phyloP scores from a whole-genome alignment of 2,329 filamentous ascomycete genomes.

The Chaetomium sp. region DNA sequence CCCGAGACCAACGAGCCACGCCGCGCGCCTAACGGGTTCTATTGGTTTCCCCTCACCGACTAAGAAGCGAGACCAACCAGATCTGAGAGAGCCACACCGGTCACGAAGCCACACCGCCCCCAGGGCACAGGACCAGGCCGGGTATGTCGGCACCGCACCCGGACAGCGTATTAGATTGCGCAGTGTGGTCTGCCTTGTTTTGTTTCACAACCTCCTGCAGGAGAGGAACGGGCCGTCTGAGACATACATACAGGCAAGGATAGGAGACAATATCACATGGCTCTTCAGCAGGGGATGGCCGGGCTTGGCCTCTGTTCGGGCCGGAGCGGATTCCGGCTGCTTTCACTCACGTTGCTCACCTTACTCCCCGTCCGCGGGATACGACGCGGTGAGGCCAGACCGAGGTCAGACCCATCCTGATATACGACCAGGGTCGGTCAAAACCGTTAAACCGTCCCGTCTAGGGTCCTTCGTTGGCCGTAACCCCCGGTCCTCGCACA shows the following conservation, averaged over 20 bases:
- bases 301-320: not conserved
- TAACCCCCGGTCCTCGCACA: not conserved
- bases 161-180: slow-evolving; percentile 10
- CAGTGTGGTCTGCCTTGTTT: slow-evolving; percentile 7
- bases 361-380: not conserved
- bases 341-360: not conserved
- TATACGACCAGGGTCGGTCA: not conserved
- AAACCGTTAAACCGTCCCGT: not conserved
- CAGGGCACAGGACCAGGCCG: slow-evolving; percentile 14
- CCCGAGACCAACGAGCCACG: slow-evolving; percentile 6
- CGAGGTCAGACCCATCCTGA: not conserved
- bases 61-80: slow-evolving; percentile 20
- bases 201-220: slow-evolving; percentile 21
- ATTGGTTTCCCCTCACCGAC: slow-evolving; percentile 20
- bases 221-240: slow-evolving; percentile 20
- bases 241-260: not conserved
- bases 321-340: not conserved
- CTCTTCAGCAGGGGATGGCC: not conserved
- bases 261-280: slow-evolving; percentile 1
- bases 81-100: slow-evolving; percentile 11
- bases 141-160: slow-evolving; percentile 21
- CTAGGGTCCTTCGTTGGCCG: not conserved
- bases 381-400: slow-evolving; percentile 1
- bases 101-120: slow-evolving; percentile 10
- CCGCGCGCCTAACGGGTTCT: not conserved